These are phyloP conservation scores for Hypoxylon sp. DNA, from an alignment of 2,329 filamentous ascomycete genomes.

Conservation along the genomic window DNA sequence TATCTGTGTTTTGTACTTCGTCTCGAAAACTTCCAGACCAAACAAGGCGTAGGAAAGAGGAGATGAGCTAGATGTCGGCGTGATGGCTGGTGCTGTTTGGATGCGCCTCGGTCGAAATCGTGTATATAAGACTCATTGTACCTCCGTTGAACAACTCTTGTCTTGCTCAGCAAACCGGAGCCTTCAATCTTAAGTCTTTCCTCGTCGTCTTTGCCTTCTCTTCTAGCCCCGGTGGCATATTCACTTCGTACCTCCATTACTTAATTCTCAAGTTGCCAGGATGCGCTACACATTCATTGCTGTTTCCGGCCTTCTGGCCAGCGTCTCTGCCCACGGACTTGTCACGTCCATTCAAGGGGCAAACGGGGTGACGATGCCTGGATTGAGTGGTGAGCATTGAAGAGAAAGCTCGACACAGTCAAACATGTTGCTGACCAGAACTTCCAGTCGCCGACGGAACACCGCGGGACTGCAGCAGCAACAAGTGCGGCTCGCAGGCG, in stretches of 20 bases:
- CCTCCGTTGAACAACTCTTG: slow-evolving; percentile 8
- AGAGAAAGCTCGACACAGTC: not conserved
- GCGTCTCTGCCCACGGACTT: slow-evolving; percentile 42
- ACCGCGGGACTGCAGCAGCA: slow-evolving; percentile 70
- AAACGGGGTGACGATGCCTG: slow-evolving; percentile 46
- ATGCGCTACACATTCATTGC: slow-evolving; percentile 44
- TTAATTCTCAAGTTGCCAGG: slow-evolving; percentile 25
- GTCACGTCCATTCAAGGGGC: slow-evolving; percentile 46
- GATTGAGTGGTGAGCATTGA: slow-evolving; percentile 38
- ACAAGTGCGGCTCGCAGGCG: slow-evolving; percentile 69
- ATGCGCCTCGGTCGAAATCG: slow-evolving; percentile 9
- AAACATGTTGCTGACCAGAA: not conserved
- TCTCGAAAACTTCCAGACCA: slow-evolving; percentile 36
- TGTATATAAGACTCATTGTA: slow-evolving; percentile 31
- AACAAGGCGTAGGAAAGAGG: slow-evolving; percentile 3
- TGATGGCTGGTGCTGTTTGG: not conserved
- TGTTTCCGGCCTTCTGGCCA: slow-evolving; percentile 40
- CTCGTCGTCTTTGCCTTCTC: slow-evolving; percentile 23
- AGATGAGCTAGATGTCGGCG: slow-evolving; percentile 7
- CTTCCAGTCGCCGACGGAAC: slow-evolving; percentile 66
- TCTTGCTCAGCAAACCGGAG: slow-evolving; percentile 24
- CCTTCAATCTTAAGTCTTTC: slow-evolving; percentile 14
- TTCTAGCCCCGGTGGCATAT: slow-evolving; percentile 43
- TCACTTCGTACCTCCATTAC: slow-evolving; percentile 13
- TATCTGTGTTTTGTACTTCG: slow-evolving; percentile 27